Percentiles rank a stretch among this genome's conserved stretches.
Conservation (phyloP, 1,139 yeast species). For the Taphrina deformans region DNA sequence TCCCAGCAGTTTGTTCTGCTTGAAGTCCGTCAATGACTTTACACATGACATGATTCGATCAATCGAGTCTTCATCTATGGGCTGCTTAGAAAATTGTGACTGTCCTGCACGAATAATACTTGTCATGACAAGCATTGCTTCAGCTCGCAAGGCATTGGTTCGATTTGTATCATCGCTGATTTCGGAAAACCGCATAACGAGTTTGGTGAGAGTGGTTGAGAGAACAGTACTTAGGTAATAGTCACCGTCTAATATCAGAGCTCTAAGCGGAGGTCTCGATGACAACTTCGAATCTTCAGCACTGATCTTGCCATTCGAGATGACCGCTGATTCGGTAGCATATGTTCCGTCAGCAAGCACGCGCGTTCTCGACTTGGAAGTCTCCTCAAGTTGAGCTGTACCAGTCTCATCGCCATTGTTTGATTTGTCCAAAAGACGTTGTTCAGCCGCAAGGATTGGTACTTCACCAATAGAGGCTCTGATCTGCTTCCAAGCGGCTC, state of each 20-base stretch:
- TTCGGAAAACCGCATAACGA: constrained; percentile 74
- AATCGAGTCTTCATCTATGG: constrained; percentile 91
- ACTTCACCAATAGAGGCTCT: constrained; percentile 85
- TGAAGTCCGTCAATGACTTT: constrained; percentile 69
- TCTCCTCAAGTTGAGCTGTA: constrained; percentile 39
- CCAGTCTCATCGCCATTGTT: constrained; percentile 43
- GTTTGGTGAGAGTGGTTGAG: constrained; percentile 83
- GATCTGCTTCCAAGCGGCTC: constrained; percentile 82
- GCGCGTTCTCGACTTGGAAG: constrained; percentile 53
- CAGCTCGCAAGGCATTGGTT: constrained; percentile 86
- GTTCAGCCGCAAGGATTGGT: constrained; percentile 79
- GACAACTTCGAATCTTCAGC: constrained; percentile 42
- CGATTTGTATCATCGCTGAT: constrained; percentile 55
- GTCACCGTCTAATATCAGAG: constrained; percentile 80
- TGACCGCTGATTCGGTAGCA: constrained; percentile 90
- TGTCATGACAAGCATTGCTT: constrained; percentile 88
- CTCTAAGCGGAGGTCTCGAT: constrained; percentile 71
- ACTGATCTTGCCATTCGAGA: constrained; percentile 48
- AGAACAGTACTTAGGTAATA: constrained; percentile 87
- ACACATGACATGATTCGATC: constrained; percentile 88
- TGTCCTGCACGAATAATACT: constrained; percentile 89
- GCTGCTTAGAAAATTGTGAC: constrained; percentile 67
- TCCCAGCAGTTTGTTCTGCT: constrained; percentile 56
- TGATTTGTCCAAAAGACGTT: constrained; percentile 48
- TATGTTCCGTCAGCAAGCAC: constrained; percentile 97